These are phyloP conservation scores for Annulohypoxylon nitens DNA, from an alignment of 495 filamentous ascomycete species.

Conservation along the genomic window DNA sequence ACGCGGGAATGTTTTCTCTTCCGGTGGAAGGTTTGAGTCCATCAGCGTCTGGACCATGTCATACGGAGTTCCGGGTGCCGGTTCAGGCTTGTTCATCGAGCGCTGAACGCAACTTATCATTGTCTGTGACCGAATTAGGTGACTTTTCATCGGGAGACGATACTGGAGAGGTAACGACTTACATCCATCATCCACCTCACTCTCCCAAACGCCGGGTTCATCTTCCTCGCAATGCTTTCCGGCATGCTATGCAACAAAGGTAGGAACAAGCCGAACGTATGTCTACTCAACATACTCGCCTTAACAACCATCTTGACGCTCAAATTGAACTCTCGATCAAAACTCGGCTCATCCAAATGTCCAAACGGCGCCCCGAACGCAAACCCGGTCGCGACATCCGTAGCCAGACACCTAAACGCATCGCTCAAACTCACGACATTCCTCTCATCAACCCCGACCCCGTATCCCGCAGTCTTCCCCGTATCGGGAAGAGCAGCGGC, in stretches of 20 bases:
- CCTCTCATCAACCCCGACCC: neutral
- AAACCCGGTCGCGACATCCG: conserved; percentile 55
- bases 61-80: conserved; percentile 25
- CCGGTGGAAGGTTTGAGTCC: conserved; percentile 52
- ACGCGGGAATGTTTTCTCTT: conserved; percentile 54
- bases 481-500: conserved; percentile 1
- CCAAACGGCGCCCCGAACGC: conserved; percentile 52
- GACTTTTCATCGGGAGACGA: neutral
- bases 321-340: conserved; percentile 45
- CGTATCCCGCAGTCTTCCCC: neutral
- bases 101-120: conserved; percentile 38
- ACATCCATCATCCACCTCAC: conserved; percentile 44
- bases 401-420: conserved; percentile 53
- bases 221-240: conserved; percentile 32
- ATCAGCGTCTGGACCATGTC: conserved; percentile 52
- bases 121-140: conserved; percentile 12
- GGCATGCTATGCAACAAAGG: conserved; percentile 35
- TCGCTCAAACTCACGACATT: conserved; percentile 48
- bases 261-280: conserved; percentile 29
- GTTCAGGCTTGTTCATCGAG: conserved; percentile 43
- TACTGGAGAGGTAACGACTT: neutral
- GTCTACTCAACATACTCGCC: conserved; percentile 33
- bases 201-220: conserved; percentile 35
- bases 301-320: conserved; percentile 30
- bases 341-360: conserved; percentile 52